Conservation (phyloP, 2,329 filamentous ascomycete genomes). For the Alternaria brassicicola region DNA sequence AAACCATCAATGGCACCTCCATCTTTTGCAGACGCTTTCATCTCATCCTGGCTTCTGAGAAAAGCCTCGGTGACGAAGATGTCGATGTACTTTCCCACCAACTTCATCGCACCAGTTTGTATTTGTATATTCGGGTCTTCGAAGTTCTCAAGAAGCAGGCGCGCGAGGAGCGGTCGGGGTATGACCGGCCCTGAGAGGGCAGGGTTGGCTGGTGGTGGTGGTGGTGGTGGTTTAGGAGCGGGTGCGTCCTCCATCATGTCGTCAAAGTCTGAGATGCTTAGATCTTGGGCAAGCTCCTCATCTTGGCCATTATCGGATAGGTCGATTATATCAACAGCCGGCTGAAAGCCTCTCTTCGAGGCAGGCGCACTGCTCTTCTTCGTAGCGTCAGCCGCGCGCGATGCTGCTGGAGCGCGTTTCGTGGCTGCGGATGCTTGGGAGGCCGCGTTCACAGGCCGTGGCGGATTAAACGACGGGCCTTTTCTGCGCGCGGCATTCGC, state of each 20-base stretch:
- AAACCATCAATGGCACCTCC: conserved; percentile 61
- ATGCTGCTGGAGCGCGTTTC: conserved; percentile 27
- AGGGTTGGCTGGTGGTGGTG: conserved; percentile 15
- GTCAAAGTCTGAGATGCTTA: conserved; percentile 37
- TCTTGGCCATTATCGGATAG: conserved; percentile 42
- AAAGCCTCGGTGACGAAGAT: conserved; percentile 90
- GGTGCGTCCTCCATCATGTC: conserved; percentile 39
- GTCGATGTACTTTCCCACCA: conserved; percentile 85
- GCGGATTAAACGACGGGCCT: conserved; percentile 47
- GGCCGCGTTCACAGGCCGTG: conserved; percentile 40
- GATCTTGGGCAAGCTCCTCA: conserved; percentile 21
- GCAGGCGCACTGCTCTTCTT: conserved; percentile 28
- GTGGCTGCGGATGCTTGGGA: conserved; percentile 27
- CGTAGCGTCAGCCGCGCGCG: conserved; percentile 6
- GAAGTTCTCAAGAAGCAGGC: conserved; percentile 81
- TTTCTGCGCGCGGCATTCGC: conserved; percentile 33
- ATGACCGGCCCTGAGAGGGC: conserved; percentile 56
- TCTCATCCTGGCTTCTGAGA: conserved; percentile 75
- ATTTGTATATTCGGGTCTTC: conserved; percentile 53
- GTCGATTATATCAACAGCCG: conserved; percentile 34
- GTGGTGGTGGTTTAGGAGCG: conserved; percentile 13
- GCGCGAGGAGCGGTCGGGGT: conserved; percentile 74
- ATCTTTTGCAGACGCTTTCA: conserved; percentile 54
- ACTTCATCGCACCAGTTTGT: conserved; percentile 59
- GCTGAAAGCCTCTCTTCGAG: conserved; percentile 27